Evolutionary conservation across 169 alveolate species (phyloP), one percentile per base, ranked within the genome.

Genomic region (Plasmodium inui): DNA sequence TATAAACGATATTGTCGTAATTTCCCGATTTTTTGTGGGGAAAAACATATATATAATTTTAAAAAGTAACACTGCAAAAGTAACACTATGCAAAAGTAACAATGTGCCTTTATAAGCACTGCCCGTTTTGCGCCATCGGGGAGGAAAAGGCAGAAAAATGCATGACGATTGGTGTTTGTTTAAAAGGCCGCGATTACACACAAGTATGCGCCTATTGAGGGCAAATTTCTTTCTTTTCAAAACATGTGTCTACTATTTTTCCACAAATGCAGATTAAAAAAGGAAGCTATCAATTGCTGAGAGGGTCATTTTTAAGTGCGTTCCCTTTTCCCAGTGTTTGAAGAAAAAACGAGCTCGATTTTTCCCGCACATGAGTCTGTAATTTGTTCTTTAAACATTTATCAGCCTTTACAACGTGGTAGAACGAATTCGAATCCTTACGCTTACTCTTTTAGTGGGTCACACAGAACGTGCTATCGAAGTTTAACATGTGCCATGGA

Each of bases 381-480:
- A 67, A 67, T 67, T 67, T 67, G 30, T 67, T 67, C 9, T 22
- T 67, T 19, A 19, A 67, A 5, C 30, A 67, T 19, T 67, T 67
- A 19, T 67, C 76, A 22, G n/a, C 76, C 76, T 67, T 67, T 26
- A 67, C 37, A 67, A 28, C 37, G 30, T 67, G 76, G 37, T 19
- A 26, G 76, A 67, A 26, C 34, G 5, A 67, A 67, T 28, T 26
- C n/a, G 30, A 67, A 67, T 67, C 14, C 37, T 67, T 67, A 67
- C 76, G 30, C 37, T 67, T 67, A 67, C 76, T 12, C 34, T 67
- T 67, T 67, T 67, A 26, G 76, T 67, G 76, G 76, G 22, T 67
- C 76, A 67, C 76, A 67, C 61, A 67, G 76, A 67, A 67, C 30
- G 76, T 67, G 76, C n/a, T 67, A 19, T 26, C 17, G n/a, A 67